Base-by-base conservation (phyloP, 257 asterid species). In the Eustoma russellianum region DNA sequence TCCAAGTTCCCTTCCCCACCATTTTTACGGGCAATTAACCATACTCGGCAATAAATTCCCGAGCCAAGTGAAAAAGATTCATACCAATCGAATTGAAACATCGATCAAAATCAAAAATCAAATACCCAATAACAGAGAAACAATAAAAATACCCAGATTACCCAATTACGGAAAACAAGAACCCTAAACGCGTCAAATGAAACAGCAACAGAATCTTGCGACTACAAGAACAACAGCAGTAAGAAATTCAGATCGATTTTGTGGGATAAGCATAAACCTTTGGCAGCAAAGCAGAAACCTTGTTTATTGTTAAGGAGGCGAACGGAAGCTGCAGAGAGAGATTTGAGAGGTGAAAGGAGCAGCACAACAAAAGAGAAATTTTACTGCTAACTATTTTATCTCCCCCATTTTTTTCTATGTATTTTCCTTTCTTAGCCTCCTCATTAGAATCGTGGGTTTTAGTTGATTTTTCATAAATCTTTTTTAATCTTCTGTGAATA, bases 301-400 rank as follows among this genome's bases (percentile, higher is more conserved):
- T 66, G 57, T 59, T 49, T 54, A 55, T 63, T 55, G 52, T 46
- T 62, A 63, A 63, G 53, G 65, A 50, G 64, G 67, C 64, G 61
- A 53, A 55, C 35, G 65, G 71, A 67, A 72, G 77, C 74, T 67
- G 77, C 66, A 57, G 48, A 50, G 66, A 66, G 67, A 62, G 54
- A 53, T 33, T 38, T 41, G 56, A 33, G 11, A 48, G 40, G 34
- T 53, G 18, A 59, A 63, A 67, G 68, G 55, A 56, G 69, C 71
- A 48, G 72, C 49, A 52, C 64, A 64, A 59, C 61, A 68, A 49
- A 55, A 62, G 64, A 56, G 66, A 24, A 24, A 24, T 24, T 24
- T 24, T 24, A 24, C 30, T 24, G 3, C 30, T 24, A 24, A 24
- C 30, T 24, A 24, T 2, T 24, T 24, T 24, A 24, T 24, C 30